Evolutionary conservation across 345 rosid species (phyloP).

Genomic region (Sisymbrium altissimum): DNA sequence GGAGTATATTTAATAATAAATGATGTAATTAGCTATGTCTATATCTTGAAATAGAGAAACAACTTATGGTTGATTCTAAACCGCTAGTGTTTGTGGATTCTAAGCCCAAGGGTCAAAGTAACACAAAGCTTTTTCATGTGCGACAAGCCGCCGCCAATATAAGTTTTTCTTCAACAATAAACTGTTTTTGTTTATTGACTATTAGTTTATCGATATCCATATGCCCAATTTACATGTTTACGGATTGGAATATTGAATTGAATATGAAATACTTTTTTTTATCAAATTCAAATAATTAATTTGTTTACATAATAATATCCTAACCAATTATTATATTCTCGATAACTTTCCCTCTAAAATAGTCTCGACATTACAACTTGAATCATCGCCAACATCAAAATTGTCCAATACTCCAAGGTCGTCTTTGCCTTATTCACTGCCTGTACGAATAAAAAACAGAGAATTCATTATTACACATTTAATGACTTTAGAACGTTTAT

Average conservation of each 20-base stretch:
- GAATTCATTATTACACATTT: conserved; percentile 2
- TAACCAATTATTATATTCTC: conserved; percentile 20
- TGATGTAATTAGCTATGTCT: background rate
- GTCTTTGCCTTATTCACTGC: conserved; percentile 36
- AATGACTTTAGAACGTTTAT: background rate
- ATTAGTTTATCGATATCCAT: background rate
- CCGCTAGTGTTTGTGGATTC: background rate
- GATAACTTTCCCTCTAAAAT: conserved; percentile 22
- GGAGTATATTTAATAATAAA: background rate
- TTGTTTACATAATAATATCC: conserved; percentile 22
- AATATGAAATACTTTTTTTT: conserved; percentile 1
- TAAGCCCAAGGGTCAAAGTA: conserved; percentile 5
- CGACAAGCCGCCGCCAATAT: conserved; percentile 15
- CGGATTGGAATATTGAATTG: background rate
- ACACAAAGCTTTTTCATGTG: conserved; percentile 12
- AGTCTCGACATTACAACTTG: conserved; percentile 57
- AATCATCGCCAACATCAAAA: conserved; percentile 60
- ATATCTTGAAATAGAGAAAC: background rate
- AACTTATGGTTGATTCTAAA: background rate
- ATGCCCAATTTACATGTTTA: background rate
- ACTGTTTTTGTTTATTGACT: background rate
- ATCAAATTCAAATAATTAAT: background rate
- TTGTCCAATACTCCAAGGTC: conserved; percentile 70
- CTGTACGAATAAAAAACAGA: conserved; percentile 38
- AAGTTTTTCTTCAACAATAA: background rate